phyloP scores from a whole-genome alignment of 208 protist species.

The Leishmania gerbilli region DNA sequence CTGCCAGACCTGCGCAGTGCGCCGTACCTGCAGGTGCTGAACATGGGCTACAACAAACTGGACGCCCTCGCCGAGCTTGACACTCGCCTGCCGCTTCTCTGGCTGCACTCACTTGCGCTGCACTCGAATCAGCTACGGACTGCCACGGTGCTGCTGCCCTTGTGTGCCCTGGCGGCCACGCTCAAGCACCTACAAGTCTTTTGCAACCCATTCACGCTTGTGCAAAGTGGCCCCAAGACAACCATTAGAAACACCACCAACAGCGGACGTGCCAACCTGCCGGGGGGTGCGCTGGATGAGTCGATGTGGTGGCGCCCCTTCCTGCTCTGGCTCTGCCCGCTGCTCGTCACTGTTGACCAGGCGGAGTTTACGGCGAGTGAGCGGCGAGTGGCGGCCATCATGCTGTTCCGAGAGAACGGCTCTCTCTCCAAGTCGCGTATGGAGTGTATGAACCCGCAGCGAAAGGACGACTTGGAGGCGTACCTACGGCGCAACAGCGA shows the following conservation, averaged over 20 bases:
- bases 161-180: conserved; percentile 66
- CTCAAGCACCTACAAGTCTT: conserved; percentile 53
- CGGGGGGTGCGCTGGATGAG: conserved; percentile 3
- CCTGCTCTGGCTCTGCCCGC: conserved; percentile 70
- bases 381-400: conserved; percentile 34
- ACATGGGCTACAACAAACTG: conserved; percentile 76
- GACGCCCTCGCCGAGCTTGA: conserved; percentile 66
- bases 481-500: conserved; percentile 55
- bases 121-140: conserved; percentile 47
- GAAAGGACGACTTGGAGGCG: conserved; percentile 48
- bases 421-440: conserved; percentile 44
- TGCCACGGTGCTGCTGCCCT: conserved; percentile 42
- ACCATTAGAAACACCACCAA: neutral
- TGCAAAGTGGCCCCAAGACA: neutral
- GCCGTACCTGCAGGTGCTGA: conserved; percentile 59
- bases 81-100: conserved; percentile 54
- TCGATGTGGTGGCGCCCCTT: conserved; percentile 64
- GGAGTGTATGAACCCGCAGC: conserved; percentile 65
- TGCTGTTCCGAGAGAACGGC: conserved; percentile 66
- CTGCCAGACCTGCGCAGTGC: conserved; percentile 76
- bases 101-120: conserved; percentile 54
- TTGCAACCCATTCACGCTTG: conserved; percentile 61
- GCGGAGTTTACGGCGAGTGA: conserved; percentile 47
- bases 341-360: conserved; percentile 55
- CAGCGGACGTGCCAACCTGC: neutral